Evolutionary conservation across 345 rosid species (phyloP).

Genomic region (Trapa bicornis): DNA sequence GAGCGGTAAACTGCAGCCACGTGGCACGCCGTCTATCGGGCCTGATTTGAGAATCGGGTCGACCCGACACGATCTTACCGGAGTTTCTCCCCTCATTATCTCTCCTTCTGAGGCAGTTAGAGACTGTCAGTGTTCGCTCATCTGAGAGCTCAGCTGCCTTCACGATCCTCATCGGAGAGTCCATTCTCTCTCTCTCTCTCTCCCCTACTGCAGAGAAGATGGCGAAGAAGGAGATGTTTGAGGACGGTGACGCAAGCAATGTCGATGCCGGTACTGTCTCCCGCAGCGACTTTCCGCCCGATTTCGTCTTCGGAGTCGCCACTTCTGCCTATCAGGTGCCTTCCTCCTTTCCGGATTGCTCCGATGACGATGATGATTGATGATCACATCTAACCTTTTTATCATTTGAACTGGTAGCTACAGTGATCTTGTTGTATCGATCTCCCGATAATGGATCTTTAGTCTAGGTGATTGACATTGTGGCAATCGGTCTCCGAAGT

Average conservation of each 20-base stretch:
- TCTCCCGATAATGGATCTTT: no score
- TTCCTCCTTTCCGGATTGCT: not conserved
- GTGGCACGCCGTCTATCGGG: no score
- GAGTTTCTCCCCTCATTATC: no score
- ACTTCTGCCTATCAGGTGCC: constrained; percentile 51
- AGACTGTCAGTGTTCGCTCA: no score
- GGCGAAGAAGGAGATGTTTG: constrained; percentile 22
- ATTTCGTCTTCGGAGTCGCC: constrained; percentile 51
- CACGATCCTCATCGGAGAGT: not conserved
- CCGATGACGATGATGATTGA: no score
- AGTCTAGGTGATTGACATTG: not conserved
- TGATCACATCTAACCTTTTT: not conserved
- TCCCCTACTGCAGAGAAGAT: not conserved
- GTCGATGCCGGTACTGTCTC: constrained; percentile 6
- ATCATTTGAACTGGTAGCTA: not conserved
- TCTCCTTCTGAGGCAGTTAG: no score
- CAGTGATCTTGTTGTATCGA: not conserved
- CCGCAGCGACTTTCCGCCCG: constrained; percentile 37
- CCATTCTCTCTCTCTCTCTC: not conserved
- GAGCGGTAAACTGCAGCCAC: no score
- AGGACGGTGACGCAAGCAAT: constrained; percentile 6
- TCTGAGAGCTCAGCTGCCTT: not conserved
- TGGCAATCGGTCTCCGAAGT: not conserved
- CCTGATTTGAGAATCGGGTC: no score
- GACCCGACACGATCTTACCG: no score